Conservation (phyloP, 2,329 filamentous ascomycete genomes). For the Fusarium setosum region DNA sequence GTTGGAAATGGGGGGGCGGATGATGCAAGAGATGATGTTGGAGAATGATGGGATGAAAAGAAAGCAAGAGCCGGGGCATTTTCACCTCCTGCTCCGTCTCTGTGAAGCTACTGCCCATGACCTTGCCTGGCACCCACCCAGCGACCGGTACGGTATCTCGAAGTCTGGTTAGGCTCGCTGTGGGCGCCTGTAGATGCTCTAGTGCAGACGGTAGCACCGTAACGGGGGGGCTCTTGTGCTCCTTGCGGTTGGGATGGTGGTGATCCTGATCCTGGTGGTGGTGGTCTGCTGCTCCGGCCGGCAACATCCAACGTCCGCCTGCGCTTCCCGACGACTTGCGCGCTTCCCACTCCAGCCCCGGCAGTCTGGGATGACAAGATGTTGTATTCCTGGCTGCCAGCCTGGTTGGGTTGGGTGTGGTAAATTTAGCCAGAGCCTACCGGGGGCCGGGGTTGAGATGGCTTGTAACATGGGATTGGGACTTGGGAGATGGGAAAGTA, state of each 20-base stretch:
- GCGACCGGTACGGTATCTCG: constrained; percentile 25
- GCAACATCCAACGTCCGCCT: constrained; percentile 36
- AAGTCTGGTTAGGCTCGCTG: constrained; percentile 28
- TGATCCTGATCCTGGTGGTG: constrained; percentile 29
- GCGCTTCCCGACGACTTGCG: constrained; percentile 13
- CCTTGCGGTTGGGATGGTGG: constrained; percentile 20
- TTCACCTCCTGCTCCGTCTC: neutral
- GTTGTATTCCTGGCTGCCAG: constrained; percentile 7
- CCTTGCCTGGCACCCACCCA: constrained; percentile 24
- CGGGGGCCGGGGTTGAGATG: constrained; percentile 16
- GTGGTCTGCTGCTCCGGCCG: constrained; percentile 31
- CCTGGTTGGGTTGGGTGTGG: constrained; percentile 17
- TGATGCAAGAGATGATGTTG: constrained; percentile 40
- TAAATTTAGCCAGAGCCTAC: constrained; percentile 28
- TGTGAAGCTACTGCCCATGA: constrained; percentile 19
- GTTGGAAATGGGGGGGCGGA: constrained; percentile 17
- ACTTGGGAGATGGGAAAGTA: constrained; percentile 9
- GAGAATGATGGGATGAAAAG: constrained; percentile 33
- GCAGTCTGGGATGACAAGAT: constrained; percentile 17
- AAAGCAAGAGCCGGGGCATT: constrained; percentile 14
- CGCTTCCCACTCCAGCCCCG: constrained; percentile 9
- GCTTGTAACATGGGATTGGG: constrained; percentile 11
- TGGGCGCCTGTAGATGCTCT: constrained; percentile 11
- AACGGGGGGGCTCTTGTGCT: constrained; percentile 12
- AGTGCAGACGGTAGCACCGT: constrained; percentile 13